Evolutionary conservation across 495 filamentous ascomycete genomes (phyloP).

Genomic region (Poronia punctata): DNA sequence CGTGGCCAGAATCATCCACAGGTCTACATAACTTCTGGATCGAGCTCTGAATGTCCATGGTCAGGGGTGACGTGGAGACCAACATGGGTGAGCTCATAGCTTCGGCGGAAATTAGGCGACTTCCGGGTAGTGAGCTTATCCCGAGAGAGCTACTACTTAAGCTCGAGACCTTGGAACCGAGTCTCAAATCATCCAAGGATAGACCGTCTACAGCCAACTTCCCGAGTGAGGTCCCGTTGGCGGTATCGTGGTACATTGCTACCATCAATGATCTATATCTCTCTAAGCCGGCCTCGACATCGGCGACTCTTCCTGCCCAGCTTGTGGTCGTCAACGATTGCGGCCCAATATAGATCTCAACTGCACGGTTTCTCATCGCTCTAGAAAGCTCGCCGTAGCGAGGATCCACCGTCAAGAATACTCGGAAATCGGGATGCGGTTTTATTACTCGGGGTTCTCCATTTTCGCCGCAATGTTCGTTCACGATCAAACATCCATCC

Average conservation of each 20-base stretch:
- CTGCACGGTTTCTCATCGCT: constrained; percentile 91
- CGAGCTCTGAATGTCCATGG: constrained; percentile 11
- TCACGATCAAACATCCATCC: constrained; percentile 78
- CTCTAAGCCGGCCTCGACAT: constrained; percentile 38
- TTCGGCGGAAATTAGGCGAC: constrained; percentile 1
- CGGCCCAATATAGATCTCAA: constrained; percentile 73
- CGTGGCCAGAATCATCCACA: constrained; percentile 7
- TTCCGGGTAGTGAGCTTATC: constrained; percentile 2
- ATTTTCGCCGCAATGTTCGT: constrained; percentile 78
- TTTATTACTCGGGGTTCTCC: constrained; percentile 73
- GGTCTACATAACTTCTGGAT: constrained; percentile 9
- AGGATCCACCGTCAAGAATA: constrained; percentile 93
- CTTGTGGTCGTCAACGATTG: constrained; percentile 10
- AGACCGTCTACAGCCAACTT: constrained; percentile 28
- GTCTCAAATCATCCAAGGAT: constrained; percentile 28
- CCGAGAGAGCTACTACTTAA: constrained; percentile 1
- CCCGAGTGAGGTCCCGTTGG: constrained; percentile 10
- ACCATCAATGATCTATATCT: constrained; percentile 25
- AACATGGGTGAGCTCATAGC: not conserved
- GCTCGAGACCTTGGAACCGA: constrained; percentile 23
- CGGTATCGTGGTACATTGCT: constrained; percentile 8
- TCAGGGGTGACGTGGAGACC: constrained; percentile 9
- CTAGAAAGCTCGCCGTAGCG: constrained; percentile 88
- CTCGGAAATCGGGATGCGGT: constrained; percentile 80
- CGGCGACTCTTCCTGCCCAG: constrained; percentile 23